Conservation (phyloP, 192 early-diverging fungal genomes). For the Ambispora gerdemannii region DNA sequence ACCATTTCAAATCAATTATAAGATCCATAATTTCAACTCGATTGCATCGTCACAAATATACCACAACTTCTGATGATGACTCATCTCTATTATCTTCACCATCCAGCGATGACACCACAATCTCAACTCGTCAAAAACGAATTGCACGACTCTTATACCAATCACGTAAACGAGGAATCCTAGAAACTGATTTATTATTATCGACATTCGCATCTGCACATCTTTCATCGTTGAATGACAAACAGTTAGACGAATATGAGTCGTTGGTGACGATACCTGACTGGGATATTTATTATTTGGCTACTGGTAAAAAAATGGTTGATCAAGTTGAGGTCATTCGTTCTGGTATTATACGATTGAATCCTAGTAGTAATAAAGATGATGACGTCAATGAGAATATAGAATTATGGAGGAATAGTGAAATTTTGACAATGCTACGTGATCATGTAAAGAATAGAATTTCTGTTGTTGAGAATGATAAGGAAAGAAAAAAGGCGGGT, state of each 20-base stretch:
- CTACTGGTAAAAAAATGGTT: slow-evolving; percentile 56
- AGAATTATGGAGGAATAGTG: background rate
- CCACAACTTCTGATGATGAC: background rate
- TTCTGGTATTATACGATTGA: background rate
- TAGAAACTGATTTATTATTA: slow-evolving; percentile 88
- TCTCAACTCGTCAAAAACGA: slow-evolving; percentile 50
- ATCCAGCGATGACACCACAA: background rate
- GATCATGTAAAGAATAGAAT: background rate
- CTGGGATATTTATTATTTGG: slow-evolving; percentile 98
- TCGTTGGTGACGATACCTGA: slow-evolving; percentile 81
- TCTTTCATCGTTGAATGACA: slow-evolving; percentile 48
- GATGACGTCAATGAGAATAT: background rate
- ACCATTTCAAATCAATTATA: background rate
- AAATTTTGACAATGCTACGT: background rate
- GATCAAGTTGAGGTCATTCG: background rate
- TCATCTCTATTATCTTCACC: background rate
- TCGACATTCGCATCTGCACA: slow-evolving; percentile 81
- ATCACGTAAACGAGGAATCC: slow-evolving; percentile 90
- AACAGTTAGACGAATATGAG: slow-evolving; percentile 75
- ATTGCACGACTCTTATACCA: slow-evolving; percentile 75
- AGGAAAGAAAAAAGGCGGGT: background rate
- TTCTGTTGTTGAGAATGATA: background rate
- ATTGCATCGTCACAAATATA: background rate
- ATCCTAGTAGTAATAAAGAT: background rate
- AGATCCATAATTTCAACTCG: background rate